Conservation (phyloP, 495 filamentous ascomycete genomes). For the Aspergillus olivimuriae region DNA sequence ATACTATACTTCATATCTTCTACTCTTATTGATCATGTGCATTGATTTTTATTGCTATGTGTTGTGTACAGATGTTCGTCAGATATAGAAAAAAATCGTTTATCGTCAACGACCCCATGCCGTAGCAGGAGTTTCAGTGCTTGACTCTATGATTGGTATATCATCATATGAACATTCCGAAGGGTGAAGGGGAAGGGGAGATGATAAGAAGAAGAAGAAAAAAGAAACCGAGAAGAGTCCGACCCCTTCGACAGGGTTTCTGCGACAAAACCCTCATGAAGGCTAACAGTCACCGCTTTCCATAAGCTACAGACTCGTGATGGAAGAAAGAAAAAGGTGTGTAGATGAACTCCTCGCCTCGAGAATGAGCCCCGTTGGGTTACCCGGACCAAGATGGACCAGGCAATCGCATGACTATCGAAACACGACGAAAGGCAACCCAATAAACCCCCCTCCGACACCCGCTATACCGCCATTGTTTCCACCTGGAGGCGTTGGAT, state of each 20-base stretch:
- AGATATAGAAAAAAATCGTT: constrained; percentile 83
- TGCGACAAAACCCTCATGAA: constrained; percentile 21
- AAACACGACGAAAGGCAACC: constrained; percentile 80
- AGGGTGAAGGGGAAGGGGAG: constrained; percentile 11
- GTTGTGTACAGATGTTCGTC: constrained; percentile 54
- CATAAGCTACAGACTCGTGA: constrained; percentile 61
- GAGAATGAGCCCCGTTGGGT: constrained; percentile 99
- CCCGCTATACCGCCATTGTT: constrained; percentile 37
- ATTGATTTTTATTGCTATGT: too few relatives aligned
- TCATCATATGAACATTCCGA: constrained; percentile 90
- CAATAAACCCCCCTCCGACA: constrained; percentile 36
- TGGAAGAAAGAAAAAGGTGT: constrained; percentile 39
- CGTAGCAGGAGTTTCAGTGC: constrained; percentile 71
- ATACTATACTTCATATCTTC: too few relatives aligned
- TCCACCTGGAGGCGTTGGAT: constrained; percentile 39
- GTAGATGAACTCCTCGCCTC: constrained; percentile 79
- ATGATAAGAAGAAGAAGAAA: constrained; percentile 5
- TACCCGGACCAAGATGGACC: constrained; percentile 49
- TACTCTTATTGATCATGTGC: too few relatives aligned
- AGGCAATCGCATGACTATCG: constrained; percentile 99
- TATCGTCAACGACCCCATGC: constrained; percentile 62
- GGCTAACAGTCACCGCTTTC: constrained; percentile 43
- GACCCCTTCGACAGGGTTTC: constrained; percentile 63
- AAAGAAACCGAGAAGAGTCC: constrained; percentile 33
- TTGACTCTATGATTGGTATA: constrained; percentile 97